phyloP scores from a whole-genome alignment of 1,284 basidiomycete species.

The Xerocomus minutiporus region DNA sequence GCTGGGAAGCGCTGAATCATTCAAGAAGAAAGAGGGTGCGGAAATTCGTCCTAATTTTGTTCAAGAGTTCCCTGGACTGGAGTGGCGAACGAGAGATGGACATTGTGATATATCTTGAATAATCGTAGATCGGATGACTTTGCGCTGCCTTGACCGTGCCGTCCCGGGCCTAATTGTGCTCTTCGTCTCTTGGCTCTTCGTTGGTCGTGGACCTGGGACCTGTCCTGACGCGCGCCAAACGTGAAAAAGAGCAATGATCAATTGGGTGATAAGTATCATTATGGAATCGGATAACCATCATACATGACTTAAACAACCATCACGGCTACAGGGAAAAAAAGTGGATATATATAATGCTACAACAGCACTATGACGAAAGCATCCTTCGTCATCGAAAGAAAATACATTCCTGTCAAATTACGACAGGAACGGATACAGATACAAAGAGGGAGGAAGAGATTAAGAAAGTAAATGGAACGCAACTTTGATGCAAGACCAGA shows the following conservation, averaged over 20 bases:
- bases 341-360: neutral
- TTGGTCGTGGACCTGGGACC: neutral
- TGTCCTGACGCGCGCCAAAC: too few relatives aligned
- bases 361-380: neutral
- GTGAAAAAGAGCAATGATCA: too few relatives aligned
- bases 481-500: neutral
- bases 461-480: neutral
- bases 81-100: neutral
- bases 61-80: neutral
- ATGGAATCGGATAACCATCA: too few relatives aligned
- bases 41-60: neutral
- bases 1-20: conserved; percentile 32
- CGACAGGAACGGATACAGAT: neutral
- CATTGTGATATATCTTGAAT: conserved; percentile 9
- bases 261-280: too few relatives aligned
- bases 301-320: too few relatives aligned
- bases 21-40: neutral
- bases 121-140: neutral
- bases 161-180: neutral
- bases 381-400: neutral
- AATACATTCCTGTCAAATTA: too few relatives aligned
- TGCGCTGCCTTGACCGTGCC: neutral
- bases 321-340: too few relatives aligned
- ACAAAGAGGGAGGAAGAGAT: neutral
- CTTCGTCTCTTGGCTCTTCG: neutral